Conservation (phyloP, 2,329 filamentous ascomycete genomes). For the Penicillium sp. region DNA sequence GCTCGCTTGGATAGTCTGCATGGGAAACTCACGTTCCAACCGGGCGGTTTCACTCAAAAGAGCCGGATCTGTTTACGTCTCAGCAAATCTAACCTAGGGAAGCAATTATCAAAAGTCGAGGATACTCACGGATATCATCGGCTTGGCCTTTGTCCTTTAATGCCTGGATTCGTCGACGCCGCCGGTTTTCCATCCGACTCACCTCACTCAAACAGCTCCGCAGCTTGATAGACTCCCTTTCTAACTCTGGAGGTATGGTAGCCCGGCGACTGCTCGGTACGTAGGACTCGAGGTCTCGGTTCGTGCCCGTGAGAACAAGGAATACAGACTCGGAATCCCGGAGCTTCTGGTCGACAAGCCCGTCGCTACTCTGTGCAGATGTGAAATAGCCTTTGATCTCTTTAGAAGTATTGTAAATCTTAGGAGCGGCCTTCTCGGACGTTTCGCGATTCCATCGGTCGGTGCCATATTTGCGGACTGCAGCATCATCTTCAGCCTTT, state of each 20-base stretch:
- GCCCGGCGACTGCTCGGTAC: constrained; percentile 82
- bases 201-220: constrained; percentile 83
- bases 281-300: constrained; percentile 79
- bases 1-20: constrained; percentile 78
- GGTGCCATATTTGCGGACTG: constrained; percentile 78
- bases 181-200: constrained; percentile 74
- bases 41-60: constrained; percentile 80
- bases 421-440: constrained; percentile 67
- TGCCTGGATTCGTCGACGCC: constrained; percentile 75
- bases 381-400: constrained; percentile 89
- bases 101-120: background rate
- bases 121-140: constrained; percentile 74
- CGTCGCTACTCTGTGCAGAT: constrained; percentile 66
- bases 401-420: constrained; percentile 70
- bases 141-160: constrained; percentile 75
- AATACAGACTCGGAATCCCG: constrained; percentile 73
- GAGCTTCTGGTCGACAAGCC: constrained; percentile 75
- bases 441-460: constrained; percentile 76
- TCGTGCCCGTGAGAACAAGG: constrained; percentile 72
- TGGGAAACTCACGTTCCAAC: constrained; percentile 81
- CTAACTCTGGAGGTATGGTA: constrained; percentile 76
- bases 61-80: constrained; percentile 57
- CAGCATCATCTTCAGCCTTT: constrained; percentile 75
- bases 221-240: constrained; percentile 73
- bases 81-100: background rate